Base-by-base conservation (phyloP, 176 grass and related monocot genomes). In the Musa schizocarpa region DNA sequence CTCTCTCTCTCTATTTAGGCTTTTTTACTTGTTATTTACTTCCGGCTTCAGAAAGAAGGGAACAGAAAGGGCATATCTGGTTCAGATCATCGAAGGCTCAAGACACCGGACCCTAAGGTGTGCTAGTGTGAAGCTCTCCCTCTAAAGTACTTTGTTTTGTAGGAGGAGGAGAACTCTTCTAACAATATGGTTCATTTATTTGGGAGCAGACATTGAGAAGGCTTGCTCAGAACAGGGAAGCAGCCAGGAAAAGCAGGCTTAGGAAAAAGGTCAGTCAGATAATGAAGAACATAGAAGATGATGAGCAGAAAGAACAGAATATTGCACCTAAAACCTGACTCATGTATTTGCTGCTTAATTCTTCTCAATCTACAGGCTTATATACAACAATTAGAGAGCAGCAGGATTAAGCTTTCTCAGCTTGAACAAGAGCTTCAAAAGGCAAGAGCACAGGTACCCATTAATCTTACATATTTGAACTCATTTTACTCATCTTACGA, bases 221-320 rank as follows among this genome's bases (percentile, higher is more conserved):
- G 84, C 82, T 99, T 56, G 95, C 95, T 53, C 95, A 99, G 82
- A 99, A 99, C 81, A 94, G 95, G 69, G 90, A 99, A 81, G 95
- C 95, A 52, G 95, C 95, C 48, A 94, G 84, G 85, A 99, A 99
- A 63, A 99, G 95, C 85, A 89, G 95, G 81, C 74, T 99, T 3
- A 89, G 95, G 62, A 99, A 92, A 84, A 99, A 99, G 95, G 95
- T 94, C 25, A 69, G 54, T 72, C 69, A 76, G 66, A 61, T 78
- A 50, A 56, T 52, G 68, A 17, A 13, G 52, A 77, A 65, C 16
- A 63, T 23, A 70, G 10, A 70, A 70, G 2, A 48, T 13, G 8
- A 49, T 12, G 16, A 52, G 68, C 14, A 58, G 49, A 57, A 64
- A 52, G 29, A 84, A 75, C 26, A 77, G 78, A 69, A 70, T 14